Evolutionary conservation across 306 rosid genomes (phyloP).

Genomic region (Glycyrrhiza uralensis): DNA sequence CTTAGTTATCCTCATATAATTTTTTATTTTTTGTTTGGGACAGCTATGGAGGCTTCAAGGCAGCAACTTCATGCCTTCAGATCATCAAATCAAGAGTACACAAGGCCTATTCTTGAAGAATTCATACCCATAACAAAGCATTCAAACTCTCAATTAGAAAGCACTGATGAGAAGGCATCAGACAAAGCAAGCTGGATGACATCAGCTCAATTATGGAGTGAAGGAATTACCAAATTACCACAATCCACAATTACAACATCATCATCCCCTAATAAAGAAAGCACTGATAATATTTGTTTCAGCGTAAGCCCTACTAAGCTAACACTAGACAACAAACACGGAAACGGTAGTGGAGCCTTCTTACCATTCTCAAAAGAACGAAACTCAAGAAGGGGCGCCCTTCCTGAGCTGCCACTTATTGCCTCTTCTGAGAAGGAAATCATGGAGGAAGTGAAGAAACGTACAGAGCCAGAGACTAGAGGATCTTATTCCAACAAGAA

Average conservation of each 20-base stretch:
- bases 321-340: conserved; percentile 48
- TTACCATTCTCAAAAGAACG: conserved; percentile 74
- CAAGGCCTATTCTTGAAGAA: conserved; percentile 76
- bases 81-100: conserved; percentile 50
- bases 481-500: not conserved
- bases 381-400: conserved; percentile 26
- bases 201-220: conserved; percentile 89
- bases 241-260: conserved; percentile 28
- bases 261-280: conserved; percentile 45
- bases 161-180: conserved; percentile 36
- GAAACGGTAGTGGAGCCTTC: conserved; percentile 82
- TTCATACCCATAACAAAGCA: conserved; percentile 79
- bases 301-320: conserved; percentile 54
- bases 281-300: conserved; percentile 41
- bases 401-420: conserved; percentile 70
- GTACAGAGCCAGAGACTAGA: conserved; percentile 14
- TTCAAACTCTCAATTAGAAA: conserved; percentile 48
- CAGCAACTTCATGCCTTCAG: conserved; percentile 63
- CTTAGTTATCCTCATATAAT: no score
- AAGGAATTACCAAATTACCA: conserved; percentile 44
- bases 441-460: conserved; percentile 51
- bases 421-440: conserved; percentile 34
- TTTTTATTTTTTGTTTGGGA: not conserved
- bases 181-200: conserved; percentile 92
- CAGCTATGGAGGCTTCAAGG: conserved; percentile 75